These are phyloP conservation scores for Oryza meridionalis DNA, from an alignment of 176 grass and related monocot species.

Conservation along the genomic window DNA sequence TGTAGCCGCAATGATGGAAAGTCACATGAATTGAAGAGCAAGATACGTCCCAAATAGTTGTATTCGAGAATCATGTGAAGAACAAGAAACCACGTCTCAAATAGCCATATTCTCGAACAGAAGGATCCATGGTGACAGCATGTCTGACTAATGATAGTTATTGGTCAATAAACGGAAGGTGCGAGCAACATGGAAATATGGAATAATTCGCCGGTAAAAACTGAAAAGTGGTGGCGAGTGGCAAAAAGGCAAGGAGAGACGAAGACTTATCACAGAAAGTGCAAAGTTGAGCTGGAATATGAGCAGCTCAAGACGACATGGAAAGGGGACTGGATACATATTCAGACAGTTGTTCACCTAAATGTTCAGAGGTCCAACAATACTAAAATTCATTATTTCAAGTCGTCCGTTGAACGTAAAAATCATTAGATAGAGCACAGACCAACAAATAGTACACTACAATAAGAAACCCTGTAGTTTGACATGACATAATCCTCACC, in stretches of 20 bases:
- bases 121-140: conserved; percentile 16
- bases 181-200: not conserved
- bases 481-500: not conserved
- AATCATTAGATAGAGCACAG: not conserved
- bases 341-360: conserved; percentile 3
- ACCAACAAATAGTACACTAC: not conserved
- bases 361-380: conserved; percentile 7
- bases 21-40: conserved; percentile 5
- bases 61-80: not conserved
- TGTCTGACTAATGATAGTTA: not conserved
- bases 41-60: not conserved
- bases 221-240: not conserved
- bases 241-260: not conserved
- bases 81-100: not conserved
- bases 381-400: not conserved
- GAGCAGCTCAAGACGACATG: not conserved
- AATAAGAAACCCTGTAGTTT: not conserved
- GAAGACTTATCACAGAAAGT: conserved; percentile 6
- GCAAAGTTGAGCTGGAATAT: conserved; percentile 28
- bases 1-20: not conserved
- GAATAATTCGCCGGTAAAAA: not conserved
- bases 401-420: not conserved
- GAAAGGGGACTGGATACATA: not conserved
- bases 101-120: not conserved
- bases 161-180: conserved; percentile 11